phyloP scores from a whole-genome alignment of 805 yeast species.

The Candida incommunis region DNA sequence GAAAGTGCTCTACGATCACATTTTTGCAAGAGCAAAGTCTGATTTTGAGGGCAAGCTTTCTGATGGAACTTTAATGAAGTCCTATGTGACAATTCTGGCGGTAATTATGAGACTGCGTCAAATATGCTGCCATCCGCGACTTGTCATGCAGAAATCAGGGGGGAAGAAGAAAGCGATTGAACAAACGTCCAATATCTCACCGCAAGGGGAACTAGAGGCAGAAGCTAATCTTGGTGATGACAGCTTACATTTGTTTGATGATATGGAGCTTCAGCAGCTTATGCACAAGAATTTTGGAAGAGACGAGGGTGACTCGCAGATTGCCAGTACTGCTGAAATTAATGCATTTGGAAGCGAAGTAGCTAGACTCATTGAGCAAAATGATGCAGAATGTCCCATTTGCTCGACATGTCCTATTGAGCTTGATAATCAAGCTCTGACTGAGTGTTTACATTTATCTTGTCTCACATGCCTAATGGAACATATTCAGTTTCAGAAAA shows the following conservation, averaged over 20 bases:
- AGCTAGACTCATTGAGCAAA: slow-evolving; percentile 15
- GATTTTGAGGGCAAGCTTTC: slow-evolving; percentile 21
- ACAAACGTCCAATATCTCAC: slow-evolving; percentile 7
- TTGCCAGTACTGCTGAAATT: slow-evolving; percentile 6
- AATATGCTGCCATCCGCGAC: slow-evolving; percentile 69
- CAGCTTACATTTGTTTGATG: slow-evolving; percentile 12
- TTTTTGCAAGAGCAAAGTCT: slow-evolving; percentile 50
- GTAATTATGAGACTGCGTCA: slow-evolving; percentile 77
- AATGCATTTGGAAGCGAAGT: slow-evolving; percentile 14
- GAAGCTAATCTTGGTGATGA: slow-evolving; percentile 5
- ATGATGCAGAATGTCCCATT: slow-evolving; percentile 63
- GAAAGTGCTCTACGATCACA: slow-evolving; percentile 47
- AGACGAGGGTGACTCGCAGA: slow-evolving; percentile 7
- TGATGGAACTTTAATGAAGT: slow-evolving; percentile 54
- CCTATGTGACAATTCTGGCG: slow-evolving; percentile 66
- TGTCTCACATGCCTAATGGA: slow-evolving; percentile 62
- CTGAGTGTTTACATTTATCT: slow-evolving; percentile 71
- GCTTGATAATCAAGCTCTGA: slow-evolving; percentile 38
- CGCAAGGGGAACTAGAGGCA: slow-evolving; percentile 5
- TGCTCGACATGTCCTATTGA: slow-evolving; percentile 61
- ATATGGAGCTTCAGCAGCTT: slow-evolving; percentile 12
- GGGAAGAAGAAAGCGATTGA: slow-evolving; percentile 8
- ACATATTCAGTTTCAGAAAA: slow-evolving; percentile 55
- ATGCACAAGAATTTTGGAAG: slow-evolving; percentile 7
- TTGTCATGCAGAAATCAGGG: slow-evolving; percentile 30